Percentiles rank a stretch among this genome's conserved stretches.
phyloP scores from a whole-genome alignment of 441 rosid genomes.

The Adansonia madagascariensis region DNA sequence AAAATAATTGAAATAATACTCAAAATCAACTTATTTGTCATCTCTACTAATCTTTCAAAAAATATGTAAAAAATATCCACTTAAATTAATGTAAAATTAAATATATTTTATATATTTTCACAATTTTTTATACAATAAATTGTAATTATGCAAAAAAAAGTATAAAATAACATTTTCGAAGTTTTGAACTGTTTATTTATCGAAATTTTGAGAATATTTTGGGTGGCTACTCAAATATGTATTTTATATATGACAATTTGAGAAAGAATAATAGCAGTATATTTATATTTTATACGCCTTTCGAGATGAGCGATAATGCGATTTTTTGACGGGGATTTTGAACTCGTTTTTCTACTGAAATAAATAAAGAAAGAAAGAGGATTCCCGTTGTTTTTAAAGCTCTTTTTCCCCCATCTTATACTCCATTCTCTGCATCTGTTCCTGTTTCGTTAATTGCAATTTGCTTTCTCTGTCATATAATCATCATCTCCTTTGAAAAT shows the following conservation, averaged over 20 bases:
- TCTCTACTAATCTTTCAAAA: not conserved
- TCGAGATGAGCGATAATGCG: not conserved
- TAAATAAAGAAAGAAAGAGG: no score
- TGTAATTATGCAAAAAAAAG: no score
- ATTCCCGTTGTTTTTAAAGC: not conserved
- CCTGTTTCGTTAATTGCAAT: not conserved
- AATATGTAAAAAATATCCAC: no score
- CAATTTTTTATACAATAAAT: no score
- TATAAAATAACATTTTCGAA: no score
- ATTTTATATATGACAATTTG: not conserved
- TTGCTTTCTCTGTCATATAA: not conserved
- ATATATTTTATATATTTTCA: no score
- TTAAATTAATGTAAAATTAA: no score
- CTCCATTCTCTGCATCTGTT: not conserved
- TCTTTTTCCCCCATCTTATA: not conserved
- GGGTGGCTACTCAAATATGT: not conserved
- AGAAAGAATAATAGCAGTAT: not conserved
- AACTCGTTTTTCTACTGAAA: not conserved
- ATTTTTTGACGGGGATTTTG: not conserved
- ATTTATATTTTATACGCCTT: not conserved
- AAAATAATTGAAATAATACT: no score
- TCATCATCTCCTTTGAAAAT: not conserved
- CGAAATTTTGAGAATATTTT: no score
- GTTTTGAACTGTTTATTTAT: no score
- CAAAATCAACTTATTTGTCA: not conserved